Base-by-base conservation (phyloP, 257 asterid species). In the Solanum rostratum region DNA sequence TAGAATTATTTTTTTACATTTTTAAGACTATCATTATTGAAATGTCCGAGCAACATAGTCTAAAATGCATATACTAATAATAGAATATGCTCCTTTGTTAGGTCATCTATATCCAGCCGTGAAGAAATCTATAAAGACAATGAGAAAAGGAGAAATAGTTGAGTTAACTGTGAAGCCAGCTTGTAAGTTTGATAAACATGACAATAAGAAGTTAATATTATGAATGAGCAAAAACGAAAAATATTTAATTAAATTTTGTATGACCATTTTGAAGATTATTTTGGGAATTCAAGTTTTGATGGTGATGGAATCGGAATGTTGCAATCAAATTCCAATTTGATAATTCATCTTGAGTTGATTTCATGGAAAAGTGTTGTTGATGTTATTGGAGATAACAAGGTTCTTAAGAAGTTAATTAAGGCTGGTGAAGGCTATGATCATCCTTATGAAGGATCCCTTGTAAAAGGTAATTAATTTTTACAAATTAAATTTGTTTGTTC, bases 81-180 rank as follows among this genome's bases (percentile, higher is more conserved):
- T 43, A 33, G 13, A 65, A 24, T 55, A 18, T 60, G 7, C 37
- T 7, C 3, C 33, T 79, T 79, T 76, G 18, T 84, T 86, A 92
- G 96, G 93, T 15, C 85, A 86, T 81, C 43, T 90, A 10, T 91
- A 90, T 86, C 90, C 95, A 85, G 95, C 93, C 85, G 88, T 93
- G 90, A 90, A 88, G 87, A 90, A 71, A 85, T 91, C 92, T 29
- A 78, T 88, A 73, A 93, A 86, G 85, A 90, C 95, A 66, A 91
- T 93, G 95, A 90, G 97, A 89, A 91, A 90, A 84, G 92, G 95
- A 62, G 97, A 93, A 85, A 88, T 87, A 71, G 92, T 91, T 82
- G 92, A 91, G n/a, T 78, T 93, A 54, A 90, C 84, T 54, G 97
- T 91, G 81, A 93, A 90, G 85, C 91, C 85, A 73, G 83, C 88